These are phyloP conservation scores for Citrus cavaleriei DNA, from an alignment of 345 rosid species.

Conservation along the genomic window DNA sequence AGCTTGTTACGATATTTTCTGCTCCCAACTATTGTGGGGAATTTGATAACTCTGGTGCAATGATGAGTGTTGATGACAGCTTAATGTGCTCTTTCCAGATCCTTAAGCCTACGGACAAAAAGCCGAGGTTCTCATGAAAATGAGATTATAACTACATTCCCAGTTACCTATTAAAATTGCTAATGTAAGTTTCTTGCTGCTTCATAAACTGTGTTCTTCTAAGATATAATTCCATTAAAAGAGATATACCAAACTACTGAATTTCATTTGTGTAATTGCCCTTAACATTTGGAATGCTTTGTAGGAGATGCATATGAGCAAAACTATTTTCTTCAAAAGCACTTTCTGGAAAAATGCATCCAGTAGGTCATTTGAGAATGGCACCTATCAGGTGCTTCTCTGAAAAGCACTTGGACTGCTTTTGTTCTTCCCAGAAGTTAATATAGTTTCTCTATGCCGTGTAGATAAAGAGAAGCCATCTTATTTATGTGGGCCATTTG, in stretches of 20 bases:
- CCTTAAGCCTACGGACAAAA: constrained; percentile 74
- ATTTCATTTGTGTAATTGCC: not conserved
- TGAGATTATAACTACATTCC: constrained; percentile 5
- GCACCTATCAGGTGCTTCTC: not conserved
- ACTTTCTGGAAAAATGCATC: not conserved
- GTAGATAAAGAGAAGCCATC: constrained; percentile 3
- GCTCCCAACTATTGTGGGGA: constrained; percentile 96
- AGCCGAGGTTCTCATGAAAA: constrained; percentile 38
- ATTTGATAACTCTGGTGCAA: constrained; percentile 90
- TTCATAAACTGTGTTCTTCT: not conserved
- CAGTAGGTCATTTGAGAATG: not conserved
- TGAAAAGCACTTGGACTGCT: not conserved
- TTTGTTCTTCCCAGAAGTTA: not conserved
- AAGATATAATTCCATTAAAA: not conserved
- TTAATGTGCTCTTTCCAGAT: constrained; percentile 93
- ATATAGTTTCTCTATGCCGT: not conserved
- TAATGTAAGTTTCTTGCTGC: constrained; percentile 21
- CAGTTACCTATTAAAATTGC: constrained; percentile 7
- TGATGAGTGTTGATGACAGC: constrained; percentile 96
- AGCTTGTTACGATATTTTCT: constrained; percentile 83
- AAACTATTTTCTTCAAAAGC: not conserved
- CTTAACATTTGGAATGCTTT: not conserved
- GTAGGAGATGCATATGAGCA: not conserved
- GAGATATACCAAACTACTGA: not conserved
- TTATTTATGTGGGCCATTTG: not conserved